Percentiles rank a stretch among this genome's conserved stretches.
These are phyloP conservation scores for Gossypium arboreum DNA, from an alignment of 345 rosid species.

Conservation along the genomic window DNA sequence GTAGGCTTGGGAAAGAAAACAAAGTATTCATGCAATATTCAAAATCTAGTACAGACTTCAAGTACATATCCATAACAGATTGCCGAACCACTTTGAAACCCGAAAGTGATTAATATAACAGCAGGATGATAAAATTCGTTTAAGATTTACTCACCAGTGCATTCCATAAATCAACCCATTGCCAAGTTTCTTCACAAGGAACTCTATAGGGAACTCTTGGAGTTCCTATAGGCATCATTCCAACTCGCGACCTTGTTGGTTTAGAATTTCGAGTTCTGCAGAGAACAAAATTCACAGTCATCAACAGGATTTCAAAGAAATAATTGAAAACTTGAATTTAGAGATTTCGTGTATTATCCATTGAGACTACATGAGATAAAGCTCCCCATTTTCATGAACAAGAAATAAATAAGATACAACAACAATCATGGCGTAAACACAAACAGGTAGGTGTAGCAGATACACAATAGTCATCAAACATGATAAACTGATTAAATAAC, in stretches of 20 bases:
- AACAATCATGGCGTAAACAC: neutral
- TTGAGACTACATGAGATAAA: neutral
- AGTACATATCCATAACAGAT: neutral
- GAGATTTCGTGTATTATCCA: neutral
- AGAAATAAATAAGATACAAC: neutral
- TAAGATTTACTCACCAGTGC: conserved; percentile 59
- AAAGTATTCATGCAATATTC: conserved; percentile 1
- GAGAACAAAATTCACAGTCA: conserved; percentile 12
- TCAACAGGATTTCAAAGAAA: neutral
- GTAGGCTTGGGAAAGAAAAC: neutral
- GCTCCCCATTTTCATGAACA: neutral
- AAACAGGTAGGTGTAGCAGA: neutral
- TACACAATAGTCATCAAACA: neutral
- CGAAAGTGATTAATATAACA: neutral
- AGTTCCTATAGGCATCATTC: conserved; percentile 80
- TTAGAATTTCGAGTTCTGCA: conserved; percentile 36
- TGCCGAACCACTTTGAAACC: neutral
- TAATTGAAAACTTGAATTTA: conserved; percentile 1
- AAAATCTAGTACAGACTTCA: neutral
- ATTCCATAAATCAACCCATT: conserved; percentile 87
- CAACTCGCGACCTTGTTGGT: conserved; percentile 45
- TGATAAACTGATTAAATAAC: neutral
- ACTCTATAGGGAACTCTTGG: conserved; percentile 71
- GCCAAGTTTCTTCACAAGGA: conserved; percentile 78
- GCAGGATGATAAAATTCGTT: neutral